Conservation (phyloP, 2,329 filamentous ascomycete species). For the Botrytis paeoniae region DNA sequence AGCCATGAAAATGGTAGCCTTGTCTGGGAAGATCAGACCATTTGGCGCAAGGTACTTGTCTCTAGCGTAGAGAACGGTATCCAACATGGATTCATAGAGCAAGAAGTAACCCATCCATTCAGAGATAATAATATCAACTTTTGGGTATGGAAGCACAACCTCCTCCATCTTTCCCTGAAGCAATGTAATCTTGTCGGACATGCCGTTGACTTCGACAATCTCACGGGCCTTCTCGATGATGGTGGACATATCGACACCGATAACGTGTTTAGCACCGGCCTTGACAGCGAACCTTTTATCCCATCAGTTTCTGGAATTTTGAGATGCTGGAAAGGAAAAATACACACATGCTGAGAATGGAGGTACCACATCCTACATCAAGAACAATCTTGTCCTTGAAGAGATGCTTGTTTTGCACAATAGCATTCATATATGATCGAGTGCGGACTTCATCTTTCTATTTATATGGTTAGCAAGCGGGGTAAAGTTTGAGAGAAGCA, state of each 20-base stretch:
- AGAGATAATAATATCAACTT: slow-evolving; percentile 99
- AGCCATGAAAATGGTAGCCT: slow-evolving; percentile 94
- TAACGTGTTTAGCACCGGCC: slow-evolving; percentile 96
- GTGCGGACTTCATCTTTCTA: slow-evolving; percentile 99
- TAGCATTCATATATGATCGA: slow-evolving; percentile 92
- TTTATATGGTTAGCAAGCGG: slow-evolving; percentile 26
- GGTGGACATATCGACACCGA: slow-evolving; percentile 98
- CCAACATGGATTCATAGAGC: slow-evolving; percentile 97
- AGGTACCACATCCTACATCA: slow-evolving; percentile 95
- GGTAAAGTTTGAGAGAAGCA: slow-evolving; percentile 2
- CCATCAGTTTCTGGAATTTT: background rate
- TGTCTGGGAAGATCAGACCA: slow-evolving; percentile 96
- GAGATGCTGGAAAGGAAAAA: slow-evolving; percentile 19
- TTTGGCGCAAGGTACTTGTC: slow-evolving; percentile 85
- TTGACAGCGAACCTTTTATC: slow-evolving; percentile 83
- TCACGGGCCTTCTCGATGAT: slow-evolving; percentile 98
- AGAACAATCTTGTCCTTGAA: slow-evolving; percentile 93
- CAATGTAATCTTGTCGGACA: slow-evolving; percentile 94
- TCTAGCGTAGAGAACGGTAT: slow-evolving; percentile 94
- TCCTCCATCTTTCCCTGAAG: slow-evolving; percentile 99
- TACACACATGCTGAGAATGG: slow-evolving; percentile 94
- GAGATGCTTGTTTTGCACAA: slow-evolving; percentile 92
- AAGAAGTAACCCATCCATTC: slow-evolving; percentile 99
- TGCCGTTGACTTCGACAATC: slow-evolving; percentile 88
- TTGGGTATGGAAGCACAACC: slow-evolving; percentile 84